Evolutionary conservation across 2,329 filamentous ascomycete genomes (phyloP).

Genomic region (Nigrospora sphaerica): DNA sequence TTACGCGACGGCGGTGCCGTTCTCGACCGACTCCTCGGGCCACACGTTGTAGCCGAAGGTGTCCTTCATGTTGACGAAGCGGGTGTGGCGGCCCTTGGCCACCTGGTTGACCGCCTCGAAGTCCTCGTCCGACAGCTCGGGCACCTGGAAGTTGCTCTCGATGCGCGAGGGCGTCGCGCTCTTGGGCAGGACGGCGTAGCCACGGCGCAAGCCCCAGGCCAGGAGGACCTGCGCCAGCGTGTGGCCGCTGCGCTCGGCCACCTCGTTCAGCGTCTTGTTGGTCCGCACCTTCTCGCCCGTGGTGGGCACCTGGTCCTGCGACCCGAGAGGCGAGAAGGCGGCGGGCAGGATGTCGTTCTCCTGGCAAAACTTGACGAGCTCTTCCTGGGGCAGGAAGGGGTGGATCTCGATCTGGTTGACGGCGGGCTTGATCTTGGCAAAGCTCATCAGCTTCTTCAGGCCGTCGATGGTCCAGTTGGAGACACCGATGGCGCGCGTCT

Average conservation of each 20-base stretch:
- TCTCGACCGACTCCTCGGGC: slow-evolving; percentile 43
- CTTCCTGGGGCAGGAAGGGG: slow-evolving; percentile 37
- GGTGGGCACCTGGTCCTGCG: slow-evolving; percentile 61
- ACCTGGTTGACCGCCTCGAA: slow-evolving; percentile 58
- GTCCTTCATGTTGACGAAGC: slow-evolving; percentile 79
- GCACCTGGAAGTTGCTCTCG: slow-evolving; percentile 55
- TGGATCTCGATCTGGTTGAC: slow-evolving; percentile 41
- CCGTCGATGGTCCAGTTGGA: slow-evolving; percentile 36
- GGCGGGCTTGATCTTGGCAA: slow-evolving; percentile 29
- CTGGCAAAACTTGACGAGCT: slow-evolving; percentile 46
- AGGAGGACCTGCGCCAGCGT: slow-evolving; percentile 55
- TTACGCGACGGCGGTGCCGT: slow-evolving; percentile 10
- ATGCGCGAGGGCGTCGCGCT: slow-evolving; percentile 60
- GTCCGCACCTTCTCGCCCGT: slow-evolving; percentile 60
- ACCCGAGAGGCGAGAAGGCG: slow-evolving; percentile 49
- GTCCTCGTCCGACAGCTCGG: slow-evolving; percentile 47
- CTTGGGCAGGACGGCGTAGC: slow-evolving; percentile 64
- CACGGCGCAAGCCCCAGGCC: slow-evolving; percentile 58
- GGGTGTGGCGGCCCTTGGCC: slow-evolving; percentile 57
- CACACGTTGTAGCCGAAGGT: slow-evolving; percentile 69
- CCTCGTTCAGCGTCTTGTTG: slow-evolving; percentile 50
- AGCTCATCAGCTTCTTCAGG: slow-evolving; percentile 30
- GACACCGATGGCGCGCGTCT: slow-evolving; percentile 32
- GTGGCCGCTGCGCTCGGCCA: slow-evolving; percentile 50
- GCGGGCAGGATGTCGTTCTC: slow-evolving; percentile 41